Evolutionary conservation across 306 rosid genomes (phyloP).

Genomic region (Glycyrrhiza uralensis): DNA sequence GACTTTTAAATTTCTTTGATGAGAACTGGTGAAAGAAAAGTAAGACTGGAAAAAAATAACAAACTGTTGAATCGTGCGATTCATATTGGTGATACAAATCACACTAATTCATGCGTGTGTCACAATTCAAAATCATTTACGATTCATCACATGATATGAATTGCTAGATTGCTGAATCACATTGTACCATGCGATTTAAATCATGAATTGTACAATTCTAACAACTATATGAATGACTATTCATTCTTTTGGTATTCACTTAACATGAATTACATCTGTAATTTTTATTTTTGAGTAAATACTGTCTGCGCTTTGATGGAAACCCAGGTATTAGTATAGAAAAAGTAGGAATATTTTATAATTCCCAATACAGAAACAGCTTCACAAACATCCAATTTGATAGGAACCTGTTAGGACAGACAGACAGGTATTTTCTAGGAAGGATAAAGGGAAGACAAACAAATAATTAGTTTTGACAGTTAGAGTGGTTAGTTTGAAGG

Average conservation of each 20-base stretch:
- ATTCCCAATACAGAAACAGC: neutral
- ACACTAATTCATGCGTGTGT: neutral
- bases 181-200: no score
- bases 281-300: neutral
- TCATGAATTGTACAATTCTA: no score
- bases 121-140: neutral
- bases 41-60: neutral
- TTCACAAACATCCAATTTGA: neutral
- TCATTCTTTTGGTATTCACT: slow-evolving; percentile 3
- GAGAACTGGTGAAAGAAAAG: neutral
- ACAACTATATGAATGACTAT: neutral
- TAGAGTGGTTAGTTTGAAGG: neutral
- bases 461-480: neutral
- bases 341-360: neutral
- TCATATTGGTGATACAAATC: neutral
- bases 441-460: neutral
- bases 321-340: neutral
- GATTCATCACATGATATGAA: neutral
- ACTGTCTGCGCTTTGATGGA: neutral
- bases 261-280: slow-evolving; percentile 15
- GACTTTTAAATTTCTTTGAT: neutral
- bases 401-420: neutral
- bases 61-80: neutral
- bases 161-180: neutral
- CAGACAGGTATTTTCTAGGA: neutral